Conservation (phyloP, 148 eudicot species). For the Oxyria digyna region DNA sequence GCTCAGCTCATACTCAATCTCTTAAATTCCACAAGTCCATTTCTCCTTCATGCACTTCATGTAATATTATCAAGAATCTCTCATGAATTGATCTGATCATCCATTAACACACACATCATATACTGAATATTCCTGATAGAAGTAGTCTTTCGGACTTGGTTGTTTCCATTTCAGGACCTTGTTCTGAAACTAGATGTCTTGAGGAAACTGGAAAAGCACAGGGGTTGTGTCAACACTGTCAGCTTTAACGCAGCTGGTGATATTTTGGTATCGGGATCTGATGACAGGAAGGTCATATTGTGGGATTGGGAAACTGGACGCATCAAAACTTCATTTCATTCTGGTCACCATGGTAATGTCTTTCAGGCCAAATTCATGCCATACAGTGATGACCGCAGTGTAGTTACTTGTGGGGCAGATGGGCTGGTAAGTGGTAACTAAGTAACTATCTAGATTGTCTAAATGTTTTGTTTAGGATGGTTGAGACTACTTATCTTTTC, state of each 20-base stretch:
- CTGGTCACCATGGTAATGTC: slow-evolving; percentile 70
- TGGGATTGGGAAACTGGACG: slow-evolving; percentile 91
- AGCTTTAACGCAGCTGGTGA: slow-evolving; percentile 74
- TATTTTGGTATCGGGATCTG: slow-evolving; percentile 80
- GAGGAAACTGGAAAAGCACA: slow-evolving; percentile 65
- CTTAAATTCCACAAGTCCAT: background rate
- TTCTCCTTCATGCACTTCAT: background rate
- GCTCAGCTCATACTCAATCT: background rate
- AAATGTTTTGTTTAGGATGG: background rate
- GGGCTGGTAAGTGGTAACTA: slow-evolving; percentile 51
- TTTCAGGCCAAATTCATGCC: slow-evolving; percentile 97
- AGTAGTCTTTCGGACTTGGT: background rate
- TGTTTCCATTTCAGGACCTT: slow-evolving; percentile 45
- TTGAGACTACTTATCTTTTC: background rate
- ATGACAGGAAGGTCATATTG: slow-evolving; percentile 65
- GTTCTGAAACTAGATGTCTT: slow-evolving; percentile 60
- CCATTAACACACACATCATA: background rate
- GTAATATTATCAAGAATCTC: background rate
- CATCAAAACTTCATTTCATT: slow-evolving; percentile 52
- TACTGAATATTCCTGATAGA: background rate
- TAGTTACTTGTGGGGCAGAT: slow-evolving; percentile 96
- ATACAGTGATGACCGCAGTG: slow-evolving; percentile 50
- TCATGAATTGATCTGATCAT: background rate
- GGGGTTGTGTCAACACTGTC: slow-evolving; percentile 89
- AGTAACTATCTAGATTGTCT: background rate